Conservation (phyloP, 306 rosid genomes). For the Pyrus betulifolia region DNA sequence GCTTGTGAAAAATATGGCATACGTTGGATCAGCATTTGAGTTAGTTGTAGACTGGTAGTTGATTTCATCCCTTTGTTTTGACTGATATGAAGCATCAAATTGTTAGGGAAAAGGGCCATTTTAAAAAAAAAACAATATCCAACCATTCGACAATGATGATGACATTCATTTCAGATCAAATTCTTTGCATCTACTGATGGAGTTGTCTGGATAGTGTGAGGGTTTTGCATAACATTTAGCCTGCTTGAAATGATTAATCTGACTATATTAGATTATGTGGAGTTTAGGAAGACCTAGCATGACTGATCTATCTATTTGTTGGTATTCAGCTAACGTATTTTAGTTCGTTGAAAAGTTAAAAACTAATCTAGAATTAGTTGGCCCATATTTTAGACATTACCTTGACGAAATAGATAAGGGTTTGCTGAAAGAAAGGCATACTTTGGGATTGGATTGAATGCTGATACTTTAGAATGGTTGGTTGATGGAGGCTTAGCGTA, state of each 20-base stretch:
- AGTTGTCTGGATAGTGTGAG: neutral
- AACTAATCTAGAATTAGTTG: neutral
- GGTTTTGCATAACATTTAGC: conserved; percentile 13
- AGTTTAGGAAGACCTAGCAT: neutral
- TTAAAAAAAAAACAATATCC: neutral
- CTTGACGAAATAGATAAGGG: neutral
- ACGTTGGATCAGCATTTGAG: conserved; percentile 7
- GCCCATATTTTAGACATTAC: neutral
- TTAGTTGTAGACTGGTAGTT: conserved; percentile 37
- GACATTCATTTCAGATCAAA: conserved; percentile 3
- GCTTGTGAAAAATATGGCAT: neutral
- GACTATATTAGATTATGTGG: neutral
- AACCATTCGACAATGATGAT: neutral
- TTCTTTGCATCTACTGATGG: neutral
- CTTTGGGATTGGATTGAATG: neutral
- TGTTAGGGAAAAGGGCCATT: neutral
- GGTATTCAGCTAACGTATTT: neutral
- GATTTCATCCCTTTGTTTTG: neutral
- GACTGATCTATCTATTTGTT: neutral
- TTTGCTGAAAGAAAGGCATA: neutral
- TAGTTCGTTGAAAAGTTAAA: neutral
- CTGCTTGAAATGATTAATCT: conserved; percentile 17
- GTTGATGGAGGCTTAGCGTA: neutral
- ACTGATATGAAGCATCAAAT: neutral
- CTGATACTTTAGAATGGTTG: neutral